These are phyloP conservation scores for Pyrus communis DNA, from an alignment of 306 rosid species.

Conservation along the genomic window DNA sequence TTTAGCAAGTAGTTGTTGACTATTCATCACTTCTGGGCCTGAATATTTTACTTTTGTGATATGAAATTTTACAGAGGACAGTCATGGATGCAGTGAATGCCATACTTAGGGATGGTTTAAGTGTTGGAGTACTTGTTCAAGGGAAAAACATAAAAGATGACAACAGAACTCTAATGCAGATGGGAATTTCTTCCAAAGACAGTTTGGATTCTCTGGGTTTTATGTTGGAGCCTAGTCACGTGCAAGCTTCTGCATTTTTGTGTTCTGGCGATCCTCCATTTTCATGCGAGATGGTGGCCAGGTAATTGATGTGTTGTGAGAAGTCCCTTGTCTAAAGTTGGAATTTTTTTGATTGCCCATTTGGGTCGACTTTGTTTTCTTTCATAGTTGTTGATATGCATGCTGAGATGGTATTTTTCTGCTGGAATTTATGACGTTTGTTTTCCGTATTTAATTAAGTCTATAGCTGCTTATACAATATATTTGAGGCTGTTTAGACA, in stretches of 20 bases:
- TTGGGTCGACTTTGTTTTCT: background rate
- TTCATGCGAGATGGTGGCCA: constrained; percentile 29
- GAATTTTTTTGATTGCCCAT: background rate
- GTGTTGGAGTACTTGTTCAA: constrained; percentile 60
- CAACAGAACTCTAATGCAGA: constrained; percentile 62
- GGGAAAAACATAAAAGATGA: constrained; percentile 83
- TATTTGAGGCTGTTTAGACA: background rate
- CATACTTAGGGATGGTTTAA: constrained; percentile 60
- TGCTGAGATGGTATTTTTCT: background rate
- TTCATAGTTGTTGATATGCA: background rate
- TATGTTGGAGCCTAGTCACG: constrained; percentile 58
- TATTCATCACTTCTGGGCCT: background rate
- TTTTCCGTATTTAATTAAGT: background rate
- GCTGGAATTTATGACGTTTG: background rate
- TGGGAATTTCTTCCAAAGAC: constrained; percentile 71
- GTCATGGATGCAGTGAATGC: constrained; percentile 79
- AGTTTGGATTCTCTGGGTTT: constrained; percentile 63
- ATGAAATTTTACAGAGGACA: constrained; percentile 44
- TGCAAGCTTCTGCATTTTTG: constrained; percentile 34
- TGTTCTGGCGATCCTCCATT: constrained; percentile 37
- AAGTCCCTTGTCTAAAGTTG: background rate
- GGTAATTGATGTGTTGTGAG: constrained; percentile 35
- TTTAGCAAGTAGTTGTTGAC: background rate
- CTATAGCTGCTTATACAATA: background rate
- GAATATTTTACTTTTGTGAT: background rate